A percentile compares a stretch with the other conserved stretches of the same genome.
These are phyloP conservation scores for Capsicum chinense DNA, from an alignment of 257 asterid genomes.

Conservation along the genomic window DNA sequence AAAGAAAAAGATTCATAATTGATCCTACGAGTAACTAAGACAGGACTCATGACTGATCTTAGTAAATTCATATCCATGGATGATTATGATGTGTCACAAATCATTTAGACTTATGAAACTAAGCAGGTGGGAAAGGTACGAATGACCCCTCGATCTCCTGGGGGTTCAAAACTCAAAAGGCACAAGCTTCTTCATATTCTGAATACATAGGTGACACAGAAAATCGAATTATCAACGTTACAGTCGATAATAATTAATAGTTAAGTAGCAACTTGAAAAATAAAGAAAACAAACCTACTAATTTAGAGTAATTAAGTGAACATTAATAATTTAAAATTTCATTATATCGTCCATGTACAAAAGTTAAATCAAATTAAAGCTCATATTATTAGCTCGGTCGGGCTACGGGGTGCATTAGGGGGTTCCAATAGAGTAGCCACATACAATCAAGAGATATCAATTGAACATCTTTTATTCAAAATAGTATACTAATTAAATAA, in stretches of 20 bases:
- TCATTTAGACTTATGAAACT: not conserved
- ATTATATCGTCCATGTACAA: not conserved
- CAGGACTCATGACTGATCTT: no score
- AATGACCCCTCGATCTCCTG: not conserved
- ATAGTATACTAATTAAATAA: not conserved
- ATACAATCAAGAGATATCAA: not conserved
- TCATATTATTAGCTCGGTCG: not conserved
- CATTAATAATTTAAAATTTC: not conserved
- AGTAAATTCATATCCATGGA: no score
- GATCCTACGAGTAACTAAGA: no score
- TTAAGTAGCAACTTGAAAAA: not conserved
- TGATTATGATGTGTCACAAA: not conserved
- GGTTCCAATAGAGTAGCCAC: not conserved
- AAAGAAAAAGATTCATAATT: no score
- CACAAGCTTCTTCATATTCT: not conserved
- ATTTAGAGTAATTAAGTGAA: not conserved
- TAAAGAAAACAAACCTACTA: not conserved
- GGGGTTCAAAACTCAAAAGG: not conserved
- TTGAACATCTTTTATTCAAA: not conserved
- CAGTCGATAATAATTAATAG: not conserved
- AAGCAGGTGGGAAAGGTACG: not conserved
- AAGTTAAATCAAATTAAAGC: not conserved
- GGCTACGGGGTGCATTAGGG: not conserved
- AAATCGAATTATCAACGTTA: not conserved
- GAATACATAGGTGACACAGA: not conserved